These are phyloP conservation scores for Ampelocalamus luodianensis DNA, from an alignment of 176 grass and related monocot genomes.

Conservation along the genomic window DNA sequence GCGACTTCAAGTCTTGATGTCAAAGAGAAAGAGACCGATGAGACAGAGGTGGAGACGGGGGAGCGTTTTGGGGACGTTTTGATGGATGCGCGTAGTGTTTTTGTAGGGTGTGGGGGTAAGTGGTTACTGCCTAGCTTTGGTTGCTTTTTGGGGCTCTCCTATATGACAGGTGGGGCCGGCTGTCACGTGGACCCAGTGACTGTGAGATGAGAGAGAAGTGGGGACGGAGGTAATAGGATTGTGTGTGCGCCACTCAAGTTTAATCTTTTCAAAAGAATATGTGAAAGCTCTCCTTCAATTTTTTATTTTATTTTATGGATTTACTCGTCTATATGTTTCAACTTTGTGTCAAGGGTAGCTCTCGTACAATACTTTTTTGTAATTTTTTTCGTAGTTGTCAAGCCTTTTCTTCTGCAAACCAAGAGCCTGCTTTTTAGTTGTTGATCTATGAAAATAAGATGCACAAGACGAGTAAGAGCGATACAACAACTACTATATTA, in stretches of 20 bases:
- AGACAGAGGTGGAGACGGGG: background rate
- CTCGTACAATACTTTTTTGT: background rate
- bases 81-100: conserved; percentile 18
- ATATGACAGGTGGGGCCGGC: conserved; percentile 15
- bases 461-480: too few relatives aligned
- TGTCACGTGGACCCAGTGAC: background rate
- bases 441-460: background rate
- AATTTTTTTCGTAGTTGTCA: background rate
- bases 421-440: conserved; percentile 23
- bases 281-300: background rate
- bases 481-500: background rate
- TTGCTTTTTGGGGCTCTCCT: background rate
- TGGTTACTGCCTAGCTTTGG: conserved; percentile 1
- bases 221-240: background rate
- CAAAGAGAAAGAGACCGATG: background rate
- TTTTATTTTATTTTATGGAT: background rate
- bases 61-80: conserved; percentile 16
- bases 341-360: background rate
- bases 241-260: conserved; percentile 17
- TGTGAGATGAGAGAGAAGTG: background rate
- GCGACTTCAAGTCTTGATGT: background rate
- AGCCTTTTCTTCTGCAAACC: background rate
- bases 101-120: background rate
- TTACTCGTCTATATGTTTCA: background rate
- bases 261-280: background rate